Base-by-base conservation (phyloP, 768 basidiomycete genomes). In the Udeniomyces megalosporus region DNA sequence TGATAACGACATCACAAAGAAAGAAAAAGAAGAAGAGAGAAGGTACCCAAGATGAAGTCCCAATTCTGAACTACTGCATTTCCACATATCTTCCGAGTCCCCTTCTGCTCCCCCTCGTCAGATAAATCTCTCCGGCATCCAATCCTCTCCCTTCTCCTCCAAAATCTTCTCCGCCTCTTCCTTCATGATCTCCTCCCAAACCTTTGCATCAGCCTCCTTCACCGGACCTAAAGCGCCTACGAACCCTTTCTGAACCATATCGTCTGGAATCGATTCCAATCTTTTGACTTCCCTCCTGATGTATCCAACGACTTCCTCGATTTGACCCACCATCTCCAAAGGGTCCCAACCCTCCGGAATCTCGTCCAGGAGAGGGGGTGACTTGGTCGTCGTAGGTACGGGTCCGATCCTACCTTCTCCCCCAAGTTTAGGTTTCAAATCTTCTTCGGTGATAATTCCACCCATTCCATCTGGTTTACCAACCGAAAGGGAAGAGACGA, bases 331-430 rank as follows among this genome's bases (percentile, higher is more conserved):
- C 57, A 64, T 58, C 31, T 32, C 11, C 14, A 58, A 34, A 50
- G 57, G 57, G 22, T 64, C 48, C 63, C 63, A 64, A 32, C 45
- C 48, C 20, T 42, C 58, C 17, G 63, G 63, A 7, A 64, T 52
- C 51, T 58, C 63, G 11, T 28, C 44, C 42, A 58, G 14, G 57
- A 38, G 38, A 26, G 63, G 63, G 8, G 63, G 63, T 20, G 49
- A 52, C 26, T 59, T 46, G 17, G 54, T 12, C 20, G 38, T 52
- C 17, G 63, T 64, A 22, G 63, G 63, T 0, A 64, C 52, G 11
- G 63, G 63, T 0, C 63, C 63, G 50, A 64, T 53, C 22, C 63
- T 51, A n/a, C 63, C 63, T 29, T 64, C 63, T 14, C 63, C 63
- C 12, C 57, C 63, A 32, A 64, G 53, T 44, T 52, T 58, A 8